Evolutionary conservation across 352 stramenopile species (phyloP).

Genomic region (Phytophthora cryptogea): DNA sequence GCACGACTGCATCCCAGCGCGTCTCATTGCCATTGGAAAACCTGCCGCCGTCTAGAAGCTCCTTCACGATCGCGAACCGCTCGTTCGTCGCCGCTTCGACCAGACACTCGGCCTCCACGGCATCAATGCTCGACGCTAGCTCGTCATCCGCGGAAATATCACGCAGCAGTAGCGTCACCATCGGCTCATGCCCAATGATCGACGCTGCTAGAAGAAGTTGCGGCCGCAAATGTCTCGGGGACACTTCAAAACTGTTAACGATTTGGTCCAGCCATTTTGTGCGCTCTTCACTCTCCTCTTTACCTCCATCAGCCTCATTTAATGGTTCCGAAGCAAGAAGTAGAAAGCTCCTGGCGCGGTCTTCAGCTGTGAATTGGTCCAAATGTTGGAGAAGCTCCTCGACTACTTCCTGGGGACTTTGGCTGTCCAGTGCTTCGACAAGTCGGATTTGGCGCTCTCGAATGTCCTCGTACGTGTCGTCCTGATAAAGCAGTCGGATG

Average conservation of each 20-base stretch:
- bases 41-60: constrained; percentile 11
- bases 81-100: constrained; percentile 24
- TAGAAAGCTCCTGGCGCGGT: constrained; percentile 31
- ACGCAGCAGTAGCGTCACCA: constrained; percentile 21
- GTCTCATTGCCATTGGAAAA: constrained; percentile 21
- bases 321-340: constrained; percentile 21
- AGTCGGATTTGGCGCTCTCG: constrained; percentile 13
- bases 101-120: constrained; percentile 22
- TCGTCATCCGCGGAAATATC: constrained; percentile 15
- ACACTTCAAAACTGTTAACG: constrained; percentile 14
- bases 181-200: constrained; percentile 18
- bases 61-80: constrained; percentile 12
- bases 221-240: constrained; percentile 7
- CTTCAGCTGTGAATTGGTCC: constrained; percentile 21
- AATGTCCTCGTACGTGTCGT: constrained; percentile 26
- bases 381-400: constrained; percentile 22
- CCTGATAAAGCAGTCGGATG: constrained; percentile 23
- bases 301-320: neutral
- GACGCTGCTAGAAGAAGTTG: constrained; percentile 27
- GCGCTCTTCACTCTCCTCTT: constrained; percentile 3
- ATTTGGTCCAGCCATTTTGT: constrained; percentile 15
- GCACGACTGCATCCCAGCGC: constrained; percentile 14
- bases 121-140: constrained; percentile 7
- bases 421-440: constrained; percentile 12
- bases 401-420: constrained; percentile 6